Evolutionary conservation across 148 eudicot genomes (phyloP).

Genomic region (Linanthus parryae): DNA sequence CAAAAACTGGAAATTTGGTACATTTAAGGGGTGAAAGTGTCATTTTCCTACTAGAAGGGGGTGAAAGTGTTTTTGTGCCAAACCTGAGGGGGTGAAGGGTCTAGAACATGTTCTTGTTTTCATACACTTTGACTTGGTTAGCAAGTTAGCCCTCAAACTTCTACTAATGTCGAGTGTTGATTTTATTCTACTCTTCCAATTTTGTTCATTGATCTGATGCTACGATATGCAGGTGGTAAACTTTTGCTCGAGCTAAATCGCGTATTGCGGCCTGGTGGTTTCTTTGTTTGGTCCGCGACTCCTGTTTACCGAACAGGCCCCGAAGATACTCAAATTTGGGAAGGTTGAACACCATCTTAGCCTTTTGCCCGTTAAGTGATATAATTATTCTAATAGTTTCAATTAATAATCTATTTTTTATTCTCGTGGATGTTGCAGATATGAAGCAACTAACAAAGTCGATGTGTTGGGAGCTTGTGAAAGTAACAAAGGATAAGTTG

Average conservation of each 20-base stretch:
- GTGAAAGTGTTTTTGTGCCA: too few species aligned
- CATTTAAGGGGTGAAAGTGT: too few species aligned
- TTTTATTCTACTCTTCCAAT: too few species aligned
- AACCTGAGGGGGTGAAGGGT: too few species aligned
- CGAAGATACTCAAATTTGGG: slow-evolving; percentile 62
- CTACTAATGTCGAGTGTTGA: too few species aligned
- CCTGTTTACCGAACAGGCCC: slow-evolving; percentile 57
- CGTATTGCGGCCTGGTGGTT: slow-evolving; percentile 72
- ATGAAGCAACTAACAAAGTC: slow-evolving; percentile 35
- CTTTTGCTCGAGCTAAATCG: slow-evolving; percentile 69
- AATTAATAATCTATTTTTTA: too few species aligned
- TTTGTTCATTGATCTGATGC: background rate
- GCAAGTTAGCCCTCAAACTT: too few species aligned
- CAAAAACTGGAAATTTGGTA: too few species aligned
- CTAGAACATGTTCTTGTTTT: too few species aligned
- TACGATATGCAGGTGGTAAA: slow-evolving; percentile 51
- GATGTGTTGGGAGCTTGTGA: slow-evolving; percentile 44
- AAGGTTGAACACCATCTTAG: slow-evolving; percentile 25
- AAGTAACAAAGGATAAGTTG: slow-evolving; percentile 20
- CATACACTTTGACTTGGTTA: too few species aligned
- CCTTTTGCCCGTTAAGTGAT: background rate
- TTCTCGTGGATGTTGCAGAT: slow-evolving; percentile 16
- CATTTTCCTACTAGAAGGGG: too few species aligned
- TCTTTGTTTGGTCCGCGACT: slow-evolving; percentile 79
- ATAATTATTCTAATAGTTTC: too few species aligned